A percentile compares a stretch with the other conserved stretches of the same genome.
phyloP scores from a whole-genome alignment of 208 protist species.

The Novymonas esmeraldas region DNA sequence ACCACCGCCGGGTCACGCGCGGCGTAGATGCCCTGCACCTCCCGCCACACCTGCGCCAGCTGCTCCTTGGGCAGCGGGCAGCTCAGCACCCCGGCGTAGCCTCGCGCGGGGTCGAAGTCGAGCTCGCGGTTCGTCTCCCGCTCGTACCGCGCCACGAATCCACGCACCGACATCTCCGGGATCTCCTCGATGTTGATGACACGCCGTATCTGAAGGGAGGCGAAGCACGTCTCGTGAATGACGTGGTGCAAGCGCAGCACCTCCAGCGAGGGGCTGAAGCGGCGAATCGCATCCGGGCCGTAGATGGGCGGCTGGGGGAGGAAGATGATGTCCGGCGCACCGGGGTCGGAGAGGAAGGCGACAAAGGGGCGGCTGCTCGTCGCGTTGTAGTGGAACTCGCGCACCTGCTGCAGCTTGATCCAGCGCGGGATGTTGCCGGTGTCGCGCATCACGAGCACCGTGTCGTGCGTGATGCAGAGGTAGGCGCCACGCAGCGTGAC shows the following conservation, averaged over 20 bases:
- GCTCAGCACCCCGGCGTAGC: conserved; percentile 45
- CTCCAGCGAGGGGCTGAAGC: conserved; percentile 44
- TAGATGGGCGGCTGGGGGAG: conserved; percentile 60
- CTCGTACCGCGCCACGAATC: conserved; percentile 37
- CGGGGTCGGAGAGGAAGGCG: conserved; percentile 54
- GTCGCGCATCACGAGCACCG: conserved; percentile 55
- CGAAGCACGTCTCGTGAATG: conserved; percentile 61
- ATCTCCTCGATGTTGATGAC: conserved; percentile 43
- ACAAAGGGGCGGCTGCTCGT: conserved; percentile 48
- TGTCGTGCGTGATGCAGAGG: conserved; percentile 77
- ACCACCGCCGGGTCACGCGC: conserved; percentile 27
- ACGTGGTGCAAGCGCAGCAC: conserved; percentile 38
- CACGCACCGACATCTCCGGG: conserved; percentile 25
- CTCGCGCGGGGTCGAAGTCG: conserved; percentile 32
- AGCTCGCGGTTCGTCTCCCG: conserved; percentile 33
- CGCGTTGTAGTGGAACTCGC: conserved; percentile 56
- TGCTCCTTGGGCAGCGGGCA: conserved; percentile 69
- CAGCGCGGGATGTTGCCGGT: conserved; percentile 64
- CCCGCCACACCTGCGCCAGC: conserved; percentile 58
- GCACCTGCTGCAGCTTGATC: conserved; percentile 56
- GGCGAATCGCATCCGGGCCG: conserved; percentile 36
- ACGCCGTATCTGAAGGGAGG: conserved; percentile 49
- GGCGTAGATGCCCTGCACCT: conserved; percentile 43
- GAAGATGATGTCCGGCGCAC: conserved; percentile 63
- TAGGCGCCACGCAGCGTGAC: conserved; percentile 44